These are phyloP conservation scores for Globisporangium nodosum DNA, from an alignment of 352 stramenopile genomes.

Conservation along the genomic window DNA sequence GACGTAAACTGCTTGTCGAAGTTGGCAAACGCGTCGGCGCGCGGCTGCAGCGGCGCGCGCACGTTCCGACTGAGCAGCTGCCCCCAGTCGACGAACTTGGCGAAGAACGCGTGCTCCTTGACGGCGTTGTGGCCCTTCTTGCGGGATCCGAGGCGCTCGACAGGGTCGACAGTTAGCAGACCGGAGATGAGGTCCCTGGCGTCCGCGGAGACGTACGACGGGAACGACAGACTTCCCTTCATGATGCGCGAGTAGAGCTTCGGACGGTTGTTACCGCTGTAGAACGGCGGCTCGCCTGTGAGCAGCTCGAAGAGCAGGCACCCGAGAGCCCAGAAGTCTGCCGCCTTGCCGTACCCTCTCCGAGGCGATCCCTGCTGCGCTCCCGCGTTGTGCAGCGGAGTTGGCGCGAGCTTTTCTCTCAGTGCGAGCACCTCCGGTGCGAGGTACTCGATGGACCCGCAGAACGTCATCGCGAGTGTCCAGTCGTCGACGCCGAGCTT, in stretches of 20 bases:
- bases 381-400: background rate
- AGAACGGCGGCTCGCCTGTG: constrained; percentile 82
- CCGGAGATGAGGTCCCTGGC: constrained; percentile 44
- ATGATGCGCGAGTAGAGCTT: constrained; percentile 65
- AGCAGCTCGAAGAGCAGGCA: constrained; percentile 89
- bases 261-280: constrained; percentile 56
- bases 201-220: constrained; percentile 38
- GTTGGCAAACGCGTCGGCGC: constrained; percentile 68
- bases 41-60: constrained; percentile 55
- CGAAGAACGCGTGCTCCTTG: constrained; percentile 63
- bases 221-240: constrained; percentile 38
- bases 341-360: constrained; percentile 79
- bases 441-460: constrained; percentile 86
- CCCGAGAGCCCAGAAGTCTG: constrained; percentile 87
- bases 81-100: constrained; percentile 62
- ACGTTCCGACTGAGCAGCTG: constrained; percentile 37
- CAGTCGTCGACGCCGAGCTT: constrained; percentile 66
- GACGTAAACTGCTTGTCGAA: constrained; percentile 87
- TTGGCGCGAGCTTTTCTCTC: constrained; percentile 18
- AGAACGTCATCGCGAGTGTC: constrained; percentile 72
- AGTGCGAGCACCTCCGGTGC: constrained; percentile 70
- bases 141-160: constrained; percentile 47
- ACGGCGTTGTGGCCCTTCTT: constrained; percentile 36
- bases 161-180: constrained; percentile 48
- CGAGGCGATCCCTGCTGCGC: constrained; percentile 1